phyloP scores from a whole-genome alignment of 2,329 filamentous ascomycete species.

The Claviceps sp. region DNA sequence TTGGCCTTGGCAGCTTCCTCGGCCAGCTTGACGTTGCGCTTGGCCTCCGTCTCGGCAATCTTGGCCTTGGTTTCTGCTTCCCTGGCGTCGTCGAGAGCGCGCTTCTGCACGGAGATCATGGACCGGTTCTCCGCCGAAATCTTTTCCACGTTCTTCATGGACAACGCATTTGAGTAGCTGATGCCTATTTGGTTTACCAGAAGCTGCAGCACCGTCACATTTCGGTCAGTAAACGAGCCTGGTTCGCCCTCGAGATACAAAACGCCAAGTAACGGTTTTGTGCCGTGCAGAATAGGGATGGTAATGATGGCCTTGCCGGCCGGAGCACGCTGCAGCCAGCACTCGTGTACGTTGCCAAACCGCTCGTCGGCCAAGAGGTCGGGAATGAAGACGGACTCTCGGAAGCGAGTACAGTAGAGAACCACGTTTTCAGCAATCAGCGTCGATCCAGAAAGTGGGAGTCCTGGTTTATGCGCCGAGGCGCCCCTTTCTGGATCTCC shows the following conservation, averaged over 20 bases:
- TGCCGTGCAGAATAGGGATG: conserved; percentile 64
- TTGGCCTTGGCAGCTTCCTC: conserved; percentile 76
- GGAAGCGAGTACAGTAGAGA: conserved; percentile 63
- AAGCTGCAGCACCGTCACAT: conserved; percentile 51
- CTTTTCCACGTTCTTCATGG: conserved; percentile 59
- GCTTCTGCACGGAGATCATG: conserved; percentile 67
- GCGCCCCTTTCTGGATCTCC: conserved; percentile 58
- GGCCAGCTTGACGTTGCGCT: conserved; percentile 66
- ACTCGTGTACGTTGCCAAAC: conserved; percentile 60
- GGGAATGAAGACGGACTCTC: conserved; percentile 60
- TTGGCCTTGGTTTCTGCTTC: conserved; percentile 67
- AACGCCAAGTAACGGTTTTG: conserved; percentile 56
- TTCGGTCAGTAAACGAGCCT: conserved; percentile 64
- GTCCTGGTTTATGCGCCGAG: conserved; percentile 49
- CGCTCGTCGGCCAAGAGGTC: conserved; percentile 64
- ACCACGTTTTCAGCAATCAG: conserved; percentile 66
- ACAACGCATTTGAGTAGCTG: conserved; percentile 54
- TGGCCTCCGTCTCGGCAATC: conserved; percentile 60
- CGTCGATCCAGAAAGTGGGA: conserved; percentile 51
- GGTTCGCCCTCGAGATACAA: conserved; percentile 65
- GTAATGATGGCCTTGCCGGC: conserved; percentile 63
- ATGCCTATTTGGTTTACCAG: conserved; percentile 69
- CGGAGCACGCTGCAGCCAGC: conserved; percentile 55
- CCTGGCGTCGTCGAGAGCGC: conserved; percentile 56
- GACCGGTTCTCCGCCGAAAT: conserved; percentile 65